A percentile compares a stretch with the other conserved stretches of the same genome.
These are phyloP conservation scores for Ophiostoma fasciatum DNA, from an alignment of 2,329 filamentous ascomycete species.

Conservation along the genomic window DNA sequence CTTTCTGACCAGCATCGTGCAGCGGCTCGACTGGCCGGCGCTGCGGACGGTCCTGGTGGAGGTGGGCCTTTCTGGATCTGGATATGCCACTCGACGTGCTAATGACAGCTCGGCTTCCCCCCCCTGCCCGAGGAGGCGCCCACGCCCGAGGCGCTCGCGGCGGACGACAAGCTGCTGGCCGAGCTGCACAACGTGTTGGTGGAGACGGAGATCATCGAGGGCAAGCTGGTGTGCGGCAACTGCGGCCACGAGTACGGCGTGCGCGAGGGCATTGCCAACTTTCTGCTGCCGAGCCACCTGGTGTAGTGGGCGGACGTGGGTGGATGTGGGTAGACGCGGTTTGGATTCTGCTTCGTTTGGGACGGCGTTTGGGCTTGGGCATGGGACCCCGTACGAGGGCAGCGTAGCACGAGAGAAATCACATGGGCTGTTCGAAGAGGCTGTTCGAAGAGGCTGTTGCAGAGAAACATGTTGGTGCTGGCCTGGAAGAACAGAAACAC, in stretches of 20 bases:
- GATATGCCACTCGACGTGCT: no score
- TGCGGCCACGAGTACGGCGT: conserved; percentile 91
- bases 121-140: conserved; percentile 51
- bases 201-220: conserved; percentile 80
- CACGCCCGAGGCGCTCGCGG: conserved; percentile 43
- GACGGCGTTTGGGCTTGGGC: no score
- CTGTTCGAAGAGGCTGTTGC: no score
- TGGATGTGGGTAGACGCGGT: no score
- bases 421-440: no score
- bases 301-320: no score
- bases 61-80: conserved; percentile 35
- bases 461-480: no score
- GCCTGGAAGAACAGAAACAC: no score
- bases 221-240: conserved; percentile 76
- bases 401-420: background rate
- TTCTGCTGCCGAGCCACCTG: conserved; percentile 82
- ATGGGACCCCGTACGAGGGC: no score
- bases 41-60: conserved; percentile 62
- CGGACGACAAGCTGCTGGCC: conserved; percentile 53
- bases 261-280: conserved; percentile 94
- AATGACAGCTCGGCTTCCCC: conserved; percentile 59
- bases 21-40: conserved; percentile 77
- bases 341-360: no score
- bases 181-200: conserved; percentile 72
- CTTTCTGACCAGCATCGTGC: conserved; percentile 73